These are phyloP conservation scores for Blattamonas nauphoetae DNA, from an alignment of 78 protist species.

Conservation along the genomic window DNA sequence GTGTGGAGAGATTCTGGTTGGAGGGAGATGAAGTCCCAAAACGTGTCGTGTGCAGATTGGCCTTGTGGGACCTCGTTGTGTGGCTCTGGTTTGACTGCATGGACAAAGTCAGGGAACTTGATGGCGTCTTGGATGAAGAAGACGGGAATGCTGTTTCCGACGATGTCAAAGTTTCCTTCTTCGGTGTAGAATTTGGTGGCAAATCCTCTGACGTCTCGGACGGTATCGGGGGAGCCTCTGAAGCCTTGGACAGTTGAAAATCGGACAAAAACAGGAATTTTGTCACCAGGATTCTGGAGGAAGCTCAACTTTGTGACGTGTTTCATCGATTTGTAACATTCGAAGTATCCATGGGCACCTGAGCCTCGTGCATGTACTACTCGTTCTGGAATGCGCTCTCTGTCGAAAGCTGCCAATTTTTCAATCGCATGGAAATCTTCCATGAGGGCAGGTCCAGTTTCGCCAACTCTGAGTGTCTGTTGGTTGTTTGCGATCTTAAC, in stretches of 20 bases:
- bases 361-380: conserved; percentile 25
- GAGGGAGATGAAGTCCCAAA: conserved; percentile 61
- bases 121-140: conserved; percentile 63
- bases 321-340: background rate
- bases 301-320: background rate
- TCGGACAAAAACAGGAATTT: conserved; percentile 37
- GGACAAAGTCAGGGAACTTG: conserved; percentile 61
- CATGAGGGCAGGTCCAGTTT: background rate
- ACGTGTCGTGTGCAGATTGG: conserved; percentile 16
- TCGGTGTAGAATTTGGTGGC: conserved; percentile 71
- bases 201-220: conserved; percentile 69
- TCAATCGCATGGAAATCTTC: background rate
- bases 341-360: conserved; percentile 1
- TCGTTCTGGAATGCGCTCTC: conserved; percentile 17
- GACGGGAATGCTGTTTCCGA: conserved; percentile 58
- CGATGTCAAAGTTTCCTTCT: conserved; percentile 69
- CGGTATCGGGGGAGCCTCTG: conserved; percentile 62
- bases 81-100: conserved; percentile 67
- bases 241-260: conserved; percentile 72
- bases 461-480: background rate
- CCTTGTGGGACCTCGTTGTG: conserved; percentile 44
- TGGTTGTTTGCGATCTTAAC: background rate
- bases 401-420: background rate
- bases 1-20: conserved; percentile 65
- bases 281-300: background rate